Conservation (phyloP, 257 asterid species). For the Marsdenia floribunda region DNA sequence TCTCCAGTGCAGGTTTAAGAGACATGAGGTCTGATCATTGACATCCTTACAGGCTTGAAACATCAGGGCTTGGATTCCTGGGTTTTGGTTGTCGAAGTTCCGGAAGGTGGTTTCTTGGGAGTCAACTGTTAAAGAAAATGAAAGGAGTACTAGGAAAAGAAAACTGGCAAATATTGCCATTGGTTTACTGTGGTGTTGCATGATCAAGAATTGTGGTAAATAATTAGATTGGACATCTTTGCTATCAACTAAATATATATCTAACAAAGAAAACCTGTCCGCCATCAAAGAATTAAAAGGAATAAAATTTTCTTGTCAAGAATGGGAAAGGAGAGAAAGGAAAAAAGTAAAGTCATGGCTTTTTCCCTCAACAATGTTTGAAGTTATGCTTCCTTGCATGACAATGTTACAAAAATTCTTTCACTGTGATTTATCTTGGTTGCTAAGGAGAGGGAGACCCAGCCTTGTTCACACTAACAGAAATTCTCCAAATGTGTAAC, state of each 20-base stretch:
- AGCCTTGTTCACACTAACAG: background rate
- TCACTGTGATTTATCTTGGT: conserved; percentile 6
- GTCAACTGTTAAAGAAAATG: conserved; percentile 25
- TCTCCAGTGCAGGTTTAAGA: conserved; percentile 42
- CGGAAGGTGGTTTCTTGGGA: conserved; percentile 22
- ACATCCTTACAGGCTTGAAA: conserved; percentile 51
- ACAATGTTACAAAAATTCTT: conserved; percentile 17
- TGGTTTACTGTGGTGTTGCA: conserved; percentile 12
- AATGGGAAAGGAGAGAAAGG: conserved; percentile 20
- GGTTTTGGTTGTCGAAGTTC: conserved; percentile 21
- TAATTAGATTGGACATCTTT: background rate
- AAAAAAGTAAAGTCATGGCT: conserved; percentile 18
- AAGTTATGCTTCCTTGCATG: conserved; percentile 53
- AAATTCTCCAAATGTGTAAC: too few relatives aligned
- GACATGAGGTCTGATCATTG: conserved; percentile 45
- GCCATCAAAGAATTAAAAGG: conserved; percentile 34
- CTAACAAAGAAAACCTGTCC: conserved; percentile 33
- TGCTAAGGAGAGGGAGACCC: background rate
- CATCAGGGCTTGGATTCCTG: conserved; percentile 47
- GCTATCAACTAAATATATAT: background rate
- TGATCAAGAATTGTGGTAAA: conserved; percentile 1
- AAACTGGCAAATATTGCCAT: conserved; percentile 37
- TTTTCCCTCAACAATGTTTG: conserved; percentile 19
- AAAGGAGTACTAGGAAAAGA: conserved; percentile 24
- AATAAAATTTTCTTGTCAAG: conserved; percentile 27